phyloP scores from a whole-genome alignment of 2,329 filamentous ascomycete genomes.

The Phyllosticta citribraziliensis region DNA sequence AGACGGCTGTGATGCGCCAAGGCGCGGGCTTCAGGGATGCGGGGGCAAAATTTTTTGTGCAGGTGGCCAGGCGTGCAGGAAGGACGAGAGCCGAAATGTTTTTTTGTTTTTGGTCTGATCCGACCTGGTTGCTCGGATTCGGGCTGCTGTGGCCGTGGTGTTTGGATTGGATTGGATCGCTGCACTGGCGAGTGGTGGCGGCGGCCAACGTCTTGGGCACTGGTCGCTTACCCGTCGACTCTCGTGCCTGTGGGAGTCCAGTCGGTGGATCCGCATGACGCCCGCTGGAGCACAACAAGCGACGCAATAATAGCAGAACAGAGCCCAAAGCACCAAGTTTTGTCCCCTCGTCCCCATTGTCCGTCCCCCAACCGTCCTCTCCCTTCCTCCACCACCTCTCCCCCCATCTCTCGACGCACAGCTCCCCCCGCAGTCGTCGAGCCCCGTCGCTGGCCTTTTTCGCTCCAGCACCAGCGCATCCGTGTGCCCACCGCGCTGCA shows the following conservation, averaged over 20 bases:
- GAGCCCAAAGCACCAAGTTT: constrained; percentile 6
- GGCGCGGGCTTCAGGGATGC: neutral
- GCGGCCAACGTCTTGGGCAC: neutral
- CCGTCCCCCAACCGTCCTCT: neutral
- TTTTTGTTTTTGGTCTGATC: neutral
- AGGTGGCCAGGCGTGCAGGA: neutral
- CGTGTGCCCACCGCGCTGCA: constrained; percentile 1
- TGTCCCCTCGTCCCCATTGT: neutral
- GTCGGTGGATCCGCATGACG: neutral
- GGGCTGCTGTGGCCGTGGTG: too few relatives aligned
- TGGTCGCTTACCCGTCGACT: neutral
- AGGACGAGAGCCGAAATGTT: neutral
- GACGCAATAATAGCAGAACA: neutral
- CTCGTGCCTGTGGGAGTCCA: neutral
- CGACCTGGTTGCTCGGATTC: too few relatives aligned
- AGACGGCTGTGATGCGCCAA: neutral
- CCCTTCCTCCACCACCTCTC: neutral
- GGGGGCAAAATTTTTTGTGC: neutral
- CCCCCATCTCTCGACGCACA: neutral
- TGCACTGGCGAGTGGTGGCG: neutral
- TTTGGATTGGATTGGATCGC: too few relatives aligned
- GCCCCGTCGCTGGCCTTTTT: neutral
- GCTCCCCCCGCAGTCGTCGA: neutral
- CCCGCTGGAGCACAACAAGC: neutral
- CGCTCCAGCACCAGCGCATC: neutral